Conservation (phyloP, 805 yeast genomes). For the Wickerhamomyces alni region DNA sequence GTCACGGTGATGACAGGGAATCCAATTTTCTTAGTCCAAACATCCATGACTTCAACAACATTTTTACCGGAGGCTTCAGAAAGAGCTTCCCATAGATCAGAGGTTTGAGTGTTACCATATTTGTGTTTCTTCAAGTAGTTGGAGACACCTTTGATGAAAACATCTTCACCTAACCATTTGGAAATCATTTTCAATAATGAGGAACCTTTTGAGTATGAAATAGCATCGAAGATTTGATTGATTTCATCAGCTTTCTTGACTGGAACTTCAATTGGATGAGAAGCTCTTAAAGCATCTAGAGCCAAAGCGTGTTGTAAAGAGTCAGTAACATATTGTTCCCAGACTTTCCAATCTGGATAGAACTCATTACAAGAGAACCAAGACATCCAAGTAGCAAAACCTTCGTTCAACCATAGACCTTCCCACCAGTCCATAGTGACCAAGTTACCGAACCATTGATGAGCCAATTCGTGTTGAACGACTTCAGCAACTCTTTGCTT, state of each 20-base stretch:
- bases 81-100: slow-evolving; percentile 72
- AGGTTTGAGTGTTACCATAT: slow-evolving; percentile 72
- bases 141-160: slow-evolving; percentile 74
- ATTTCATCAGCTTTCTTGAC: slow-evolving; percentile 73
- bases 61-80: slow-evolving; percentile 66
- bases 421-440: slow-evolving; percentile 95
- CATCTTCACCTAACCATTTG: slow-evolving; percentile 73
- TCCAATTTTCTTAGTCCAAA: slow-evolving; percentile 78
- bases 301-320: slow-evolving; percentile 68
- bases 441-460: slow-evolving; percentile 88
- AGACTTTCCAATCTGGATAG: slow-evolving; percentile 82
- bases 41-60: slow-evolving; percentile 66
- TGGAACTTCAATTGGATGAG: slow-evolving; percentile 84
- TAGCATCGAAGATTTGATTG: slow-evolving; percentile 80
- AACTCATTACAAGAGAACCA: slow-evolving; percentile 76
- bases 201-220: slow-evolving; percentile 79
- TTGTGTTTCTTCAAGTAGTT: slow-evolving; percentile 68
- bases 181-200: slow-evolving; percentile 75
- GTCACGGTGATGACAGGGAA: slow-evolving; percentile 67
- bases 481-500: slow-evolving; percentile 79
- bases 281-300: slow-evolving; percentile 73
- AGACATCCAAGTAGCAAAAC: slow-evolving; percentile 89
- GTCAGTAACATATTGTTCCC: slow-evolving; percentile 78
- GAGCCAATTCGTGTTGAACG: slow-evolving; percentile 85
- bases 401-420: slow-evolving; percentile 84